These are phyloP conservation scores for Lactifluus echinatus DNA, from an alignment of 768 basidiomycete genomes.

Conservation along the genomic window DNA sequence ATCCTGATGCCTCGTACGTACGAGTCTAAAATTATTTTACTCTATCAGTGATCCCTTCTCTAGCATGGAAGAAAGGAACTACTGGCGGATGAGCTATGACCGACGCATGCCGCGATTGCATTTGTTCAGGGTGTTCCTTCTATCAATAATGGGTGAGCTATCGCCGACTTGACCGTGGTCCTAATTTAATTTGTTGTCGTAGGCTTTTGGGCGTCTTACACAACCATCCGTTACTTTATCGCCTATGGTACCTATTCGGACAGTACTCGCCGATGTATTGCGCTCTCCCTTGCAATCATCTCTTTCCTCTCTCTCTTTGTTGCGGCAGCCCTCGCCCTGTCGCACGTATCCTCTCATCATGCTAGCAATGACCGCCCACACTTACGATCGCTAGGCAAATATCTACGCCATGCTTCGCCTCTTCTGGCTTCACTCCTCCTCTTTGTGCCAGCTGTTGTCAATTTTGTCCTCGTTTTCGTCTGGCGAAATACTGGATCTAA, in stretches of 20 bases:
- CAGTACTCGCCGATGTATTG: slow-evolving; percentile 32
- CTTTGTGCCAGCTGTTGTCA: slow-evolving; percentile 44
- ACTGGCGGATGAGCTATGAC: slow-evolving; percentile 25
- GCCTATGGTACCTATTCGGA: slow-evolving; percentile 41
- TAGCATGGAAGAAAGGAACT: slow-evolving; percentile 26
- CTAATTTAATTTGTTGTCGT: not conserved
- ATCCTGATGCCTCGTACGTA: slow-evolving; percentile 31
- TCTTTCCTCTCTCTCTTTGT: slow-evolving; percentile 32
- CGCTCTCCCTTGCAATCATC: slow-evolving; percentile 43
- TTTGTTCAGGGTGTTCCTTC: slow-evolving; percentile 25
- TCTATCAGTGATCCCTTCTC: slow-evolving; percentile 29
- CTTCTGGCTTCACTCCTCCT: slow-evolving; percentile 35
- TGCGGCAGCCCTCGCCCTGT: slow-evolving; percentile 19
- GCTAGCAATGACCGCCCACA: slow-evolving; percentile 24
- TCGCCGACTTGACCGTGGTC: not conserved
- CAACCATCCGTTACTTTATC: slow-evolving; percentile 54
- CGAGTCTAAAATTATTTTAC: slow-evolving; percentile 23
- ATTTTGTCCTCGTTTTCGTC: slow-evolving; percentile 43
- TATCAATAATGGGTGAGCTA: slow-evolving; percentile 31
- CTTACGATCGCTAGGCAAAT: slow-evolving; percentile 28
- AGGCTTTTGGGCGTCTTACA: slow-evolving; percentile 58
- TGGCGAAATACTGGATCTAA: slow-evolving; percentile 41
- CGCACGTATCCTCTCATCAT: slow-evolving; percentile 32
- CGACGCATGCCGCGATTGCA: slow-evolving; percentile 30
- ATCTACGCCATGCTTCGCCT: slow-evolving; percentile 33